Evolutionary conservation across 2,329 filamentous ascomycete species (phyloP), one percentile per base, ranked within the genome.

Genomic region (Pseudogymnoascus destructans): DNA sequence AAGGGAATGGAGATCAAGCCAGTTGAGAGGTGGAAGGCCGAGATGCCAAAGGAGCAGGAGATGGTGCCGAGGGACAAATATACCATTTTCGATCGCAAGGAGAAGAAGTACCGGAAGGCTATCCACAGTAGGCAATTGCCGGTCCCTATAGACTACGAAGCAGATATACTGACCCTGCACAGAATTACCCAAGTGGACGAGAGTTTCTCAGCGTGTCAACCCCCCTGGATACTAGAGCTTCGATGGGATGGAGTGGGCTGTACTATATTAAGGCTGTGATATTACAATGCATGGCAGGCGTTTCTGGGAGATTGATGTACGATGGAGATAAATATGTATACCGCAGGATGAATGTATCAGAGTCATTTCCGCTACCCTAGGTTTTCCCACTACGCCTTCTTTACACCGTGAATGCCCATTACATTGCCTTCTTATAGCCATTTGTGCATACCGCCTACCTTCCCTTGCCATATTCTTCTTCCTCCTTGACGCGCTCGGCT

Each of bases 11-110:
- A 84, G 60, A 80, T 80, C 58, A 89, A 89, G 74, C 79, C 88
- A 58, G 77, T 98, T 60, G 86, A 95, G 72, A 76, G 85, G 69
- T 98, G 93, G 93, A 95, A 93, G 77, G 79, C 79, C 35, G 89
- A 95, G 73, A 98, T 98, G 93, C 93, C 93, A 19, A 87, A 83
- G 23, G 93, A 98, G 78, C 80, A 83, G 68, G 90, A 97, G 78
- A 98, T 98, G 93, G 71, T 95, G 71, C 86, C 93, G 52, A 86
- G 82, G 73, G 93, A 98, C 75, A 98, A 98, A 75, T 98, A 98
- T 75, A 95, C 89, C 25, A 86, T 98, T 68, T 98, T 97, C 73
- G 92, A 95, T 73, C 85, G 91, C 66, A 96, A 97, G 74, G 90
- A 87, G 71, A 95, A 91, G 82, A 85, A 82, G 67, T 98, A 97